Evolutionary conservation across 768 basidiomycete genomes (phyloP).

Genomic region (Saitozyma podzolica): DNA sequence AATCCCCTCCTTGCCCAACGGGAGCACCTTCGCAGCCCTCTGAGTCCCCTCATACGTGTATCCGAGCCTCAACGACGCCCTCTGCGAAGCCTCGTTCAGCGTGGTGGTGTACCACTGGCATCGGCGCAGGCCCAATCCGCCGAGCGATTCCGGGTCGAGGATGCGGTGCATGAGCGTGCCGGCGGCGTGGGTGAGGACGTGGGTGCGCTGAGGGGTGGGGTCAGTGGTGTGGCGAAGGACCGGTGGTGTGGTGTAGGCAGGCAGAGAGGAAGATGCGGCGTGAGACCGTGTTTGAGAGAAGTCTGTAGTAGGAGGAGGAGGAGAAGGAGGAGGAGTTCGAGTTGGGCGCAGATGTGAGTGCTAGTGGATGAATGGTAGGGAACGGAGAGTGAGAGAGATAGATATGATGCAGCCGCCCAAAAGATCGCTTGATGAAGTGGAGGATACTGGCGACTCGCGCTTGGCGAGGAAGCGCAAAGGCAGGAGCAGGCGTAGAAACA

Average conservation of each 20-base stretch:
- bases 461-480: too few species aligned
- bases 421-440: too few species aligned
- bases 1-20: conserved; percentile 18
- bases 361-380: too few species aligned
- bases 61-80: conserved; percentile 31
- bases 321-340: too few species aligned
- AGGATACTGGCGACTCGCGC: too few species aligned
- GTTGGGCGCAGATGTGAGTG: too few species aligned
- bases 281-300: too few species aligned
- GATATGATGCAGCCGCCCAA: too few species aligned
- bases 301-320: too few species aligned
- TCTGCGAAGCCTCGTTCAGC: conserved; percentile 24
- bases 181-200: conserved; percentile 41
- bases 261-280: background rate
- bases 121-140: conserved; percentile 31
- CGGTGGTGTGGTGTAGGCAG: background rate
- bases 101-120: conserved; percentile 40
- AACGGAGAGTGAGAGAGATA: too few species aligned
- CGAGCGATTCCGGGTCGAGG: conserved; percentile 22
- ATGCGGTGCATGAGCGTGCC: conserved; percentile 36
- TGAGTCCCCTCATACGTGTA: conserved; percentile 33
- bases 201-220: conserved; percentile 25
- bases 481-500: background rate
- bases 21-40: conserved; percentile 26
- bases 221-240: background rate